Evolutionary conservation across 768 basidiomycete species (phyloP), one percentile per base, ranked within the genome.

Genomic region (Pisolithus tinctorius): DNA sequence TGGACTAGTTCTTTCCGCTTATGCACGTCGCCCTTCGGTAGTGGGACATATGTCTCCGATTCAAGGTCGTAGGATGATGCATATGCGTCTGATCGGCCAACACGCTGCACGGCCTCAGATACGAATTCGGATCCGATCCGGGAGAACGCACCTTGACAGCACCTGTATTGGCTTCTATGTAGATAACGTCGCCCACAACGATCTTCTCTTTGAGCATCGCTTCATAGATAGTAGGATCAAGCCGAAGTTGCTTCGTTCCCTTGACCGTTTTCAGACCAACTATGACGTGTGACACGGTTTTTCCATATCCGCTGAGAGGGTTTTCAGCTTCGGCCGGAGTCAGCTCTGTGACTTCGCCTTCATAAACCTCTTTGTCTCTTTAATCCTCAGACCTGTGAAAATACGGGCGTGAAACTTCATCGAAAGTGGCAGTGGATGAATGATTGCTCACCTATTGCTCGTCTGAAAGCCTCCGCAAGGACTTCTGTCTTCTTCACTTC

Each of bases 401-500:
- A 36, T 39, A 41, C 7, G 39, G 5, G 26, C 34, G 26, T 31
- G 27, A 41, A 42, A 23, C 16, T 14, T 25, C 53, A 20, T 23
- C 20, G 14, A 37, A 17, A 16, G 16, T 43, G 16, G 27, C 3
- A 20, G 7, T 34, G 27, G 9, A 7, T 5, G 1, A 39, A 44
- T 6, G 8, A 4, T 11, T 6, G 76, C 87, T 64, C 63, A 93
- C 94, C 95, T 54, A 99, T 99, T 11, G 96, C 94, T 59, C 96
- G 74, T 52, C 95, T 78, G 70, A 98, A 98, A 36, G 85, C 82
- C 68, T 97, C 95, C 45, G 93, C 92, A 17, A 99, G 73, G 4
- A 98, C 94, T 65, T 98, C 96, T 1, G 96, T 98, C 79, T 99
- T 99, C 75, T 98, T 98, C 51, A 99, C 93, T 69, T 98, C 95